These are phyloP conservation scores for Kewa caespitosa DNA, from an alignment of 179 eudicot genomes.

Conservation along the genomic window DNA sequence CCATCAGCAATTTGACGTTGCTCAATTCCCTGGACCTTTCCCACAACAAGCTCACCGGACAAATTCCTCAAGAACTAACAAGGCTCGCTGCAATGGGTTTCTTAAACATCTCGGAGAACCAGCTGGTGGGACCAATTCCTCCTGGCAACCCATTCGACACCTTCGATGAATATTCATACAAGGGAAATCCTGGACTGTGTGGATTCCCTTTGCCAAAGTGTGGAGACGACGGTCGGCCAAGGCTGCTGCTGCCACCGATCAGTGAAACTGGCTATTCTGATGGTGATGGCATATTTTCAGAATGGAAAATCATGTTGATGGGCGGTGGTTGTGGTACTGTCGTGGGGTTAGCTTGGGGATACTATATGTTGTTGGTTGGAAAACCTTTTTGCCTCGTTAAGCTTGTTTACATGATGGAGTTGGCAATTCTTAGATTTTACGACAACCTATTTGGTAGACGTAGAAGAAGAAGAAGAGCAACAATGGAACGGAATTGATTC, in stretches of 20 bases:
- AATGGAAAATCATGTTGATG: not conserved
- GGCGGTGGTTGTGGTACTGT: not conserved
- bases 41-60: conserved; percentile 9
- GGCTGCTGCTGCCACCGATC: not conserved
- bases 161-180: not conserved
- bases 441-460: no score
- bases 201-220: conserved; percentile 9
- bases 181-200: conserved; percentile 16
- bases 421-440: not conserved
- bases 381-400: not conserved
- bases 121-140: conserved; percentile 17
- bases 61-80: conserved; percentile 10
- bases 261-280: not conserved
- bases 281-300: not conserved
- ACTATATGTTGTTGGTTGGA: not conserved
- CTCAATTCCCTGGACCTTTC: conserved; percentile 24
- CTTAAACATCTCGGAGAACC: conserved; percentile 15
- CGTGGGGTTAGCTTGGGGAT: not conserved
- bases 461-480: no score
- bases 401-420: not conserved
- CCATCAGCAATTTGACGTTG: not conserved
- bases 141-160: not conserved
- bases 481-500: no score
- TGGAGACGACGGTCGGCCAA: not conserved
- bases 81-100: conserved; percentile 2